Conservation (phyloP, 768 basidiomycete genomes). For the Lentinus brumalis region DNA sequence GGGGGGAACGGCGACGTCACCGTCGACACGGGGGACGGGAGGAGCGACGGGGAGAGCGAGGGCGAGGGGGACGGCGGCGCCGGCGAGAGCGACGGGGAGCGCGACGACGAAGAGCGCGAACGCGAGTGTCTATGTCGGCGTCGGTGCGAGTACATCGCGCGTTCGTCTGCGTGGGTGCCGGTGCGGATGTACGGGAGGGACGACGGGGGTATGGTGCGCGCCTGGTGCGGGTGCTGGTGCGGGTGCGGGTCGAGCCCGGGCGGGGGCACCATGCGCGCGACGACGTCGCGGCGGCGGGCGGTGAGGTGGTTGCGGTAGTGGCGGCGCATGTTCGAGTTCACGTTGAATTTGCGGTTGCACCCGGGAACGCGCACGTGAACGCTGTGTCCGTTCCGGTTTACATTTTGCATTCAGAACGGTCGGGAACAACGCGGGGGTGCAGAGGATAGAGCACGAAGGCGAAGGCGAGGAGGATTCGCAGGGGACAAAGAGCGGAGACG, state of each 20-base stretch:
- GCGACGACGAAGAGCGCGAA: conserved; percentile 1
- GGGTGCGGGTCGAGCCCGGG: not conserved
- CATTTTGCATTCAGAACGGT: not conserved
- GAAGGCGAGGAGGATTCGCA: conserved; percentile 7
- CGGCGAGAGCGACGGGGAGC: conserved; percentile 2
- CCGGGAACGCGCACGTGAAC: conserved; percentile 73
- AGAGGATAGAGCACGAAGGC: no score
- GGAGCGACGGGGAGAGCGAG: conserved; percentile 14
- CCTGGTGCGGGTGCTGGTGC: no score
- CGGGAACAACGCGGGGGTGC: no score
- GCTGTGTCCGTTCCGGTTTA: conserved; percentile 41
- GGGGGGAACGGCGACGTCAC: conserved; percentile 19
- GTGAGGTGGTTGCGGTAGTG: conserved; percentile 69
- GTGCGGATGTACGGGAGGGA: not conserved
- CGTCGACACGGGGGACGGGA: conserved; percentile 16
- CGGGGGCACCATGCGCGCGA: conserved; percentile 17
- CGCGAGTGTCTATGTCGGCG: not conserved
- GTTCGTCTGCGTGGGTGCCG: not conserved
- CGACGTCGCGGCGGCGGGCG: conserved; percentile 13
- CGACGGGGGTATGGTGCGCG: no score
- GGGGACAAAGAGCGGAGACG: not conserved
- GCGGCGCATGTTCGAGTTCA: conserved; percentile 83
- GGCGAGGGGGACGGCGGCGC: not conserved
- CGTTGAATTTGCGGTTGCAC: conserved; percentile 79
- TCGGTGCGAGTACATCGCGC: not conserved